These are phyloP conservation scores for Gautieria morchelliformis DNA, from an alignment of 768 basidiomycete species.

Conservation along the genomic window DNA sequence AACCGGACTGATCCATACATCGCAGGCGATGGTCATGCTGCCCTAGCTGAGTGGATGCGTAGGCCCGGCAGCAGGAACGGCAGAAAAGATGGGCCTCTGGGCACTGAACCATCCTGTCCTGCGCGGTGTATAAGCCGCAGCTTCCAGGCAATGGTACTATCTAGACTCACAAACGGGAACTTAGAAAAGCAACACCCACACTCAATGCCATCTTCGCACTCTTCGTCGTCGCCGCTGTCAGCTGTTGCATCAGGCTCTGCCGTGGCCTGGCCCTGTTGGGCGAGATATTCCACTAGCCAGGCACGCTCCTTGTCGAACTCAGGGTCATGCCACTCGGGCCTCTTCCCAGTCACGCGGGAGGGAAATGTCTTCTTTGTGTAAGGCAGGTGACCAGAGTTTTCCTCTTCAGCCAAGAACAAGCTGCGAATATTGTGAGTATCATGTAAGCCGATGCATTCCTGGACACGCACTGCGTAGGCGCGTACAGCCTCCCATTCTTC, in stretches of 20 bases:
- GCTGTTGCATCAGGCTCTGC: conserved; percentile 18
- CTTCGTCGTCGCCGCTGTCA: conserved; percentile 33
- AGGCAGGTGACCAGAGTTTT: conserved; percentile 21
- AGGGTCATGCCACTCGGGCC: conserved; percentile 24
- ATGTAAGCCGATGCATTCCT: background rate
- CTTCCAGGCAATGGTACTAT: background rate
- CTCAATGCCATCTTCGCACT: conserved; percentile 56
- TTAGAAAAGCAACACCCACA: conserved; percentile 81
- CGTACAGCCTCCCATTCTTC: conserved; percentile 42
- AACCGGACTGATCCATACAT: conserved; percentile 80
- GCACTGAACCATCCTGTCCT: conserved; percentile 85
- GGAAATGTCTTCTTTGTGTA: conserved; percentile 28
- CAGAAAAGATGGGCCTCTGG: conserved; percentile 88
- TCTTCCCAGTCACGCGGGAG: conserved; percentile 24
- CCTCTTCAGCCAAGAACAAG: conserved; percentile 30
- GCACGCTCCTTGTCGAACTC: conserved; percentile 35
- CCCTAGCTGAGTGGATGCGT: conserved; percentile 60
- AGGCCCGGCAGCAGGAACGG: conserved; percentile 53
- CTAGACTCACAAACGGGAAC: conserved; percentile 53
- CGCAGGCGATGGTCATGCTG: conserved; percentile 49
- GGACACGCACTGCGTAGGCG: conserved; percentile 46
- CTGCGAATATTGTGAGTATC: background rate
- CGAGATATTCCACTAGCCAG: conserved; percentile 36
- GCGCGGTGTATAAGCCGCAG: background rate
- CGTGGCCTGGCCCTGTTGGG: conserved; percentile 20